Percentiles rank a stretch among this genome's conserved stretches.
phyloP scores from a whole-genome alignment of 1,284 basidiomycete species.

The Naganishia albida region DNA sequence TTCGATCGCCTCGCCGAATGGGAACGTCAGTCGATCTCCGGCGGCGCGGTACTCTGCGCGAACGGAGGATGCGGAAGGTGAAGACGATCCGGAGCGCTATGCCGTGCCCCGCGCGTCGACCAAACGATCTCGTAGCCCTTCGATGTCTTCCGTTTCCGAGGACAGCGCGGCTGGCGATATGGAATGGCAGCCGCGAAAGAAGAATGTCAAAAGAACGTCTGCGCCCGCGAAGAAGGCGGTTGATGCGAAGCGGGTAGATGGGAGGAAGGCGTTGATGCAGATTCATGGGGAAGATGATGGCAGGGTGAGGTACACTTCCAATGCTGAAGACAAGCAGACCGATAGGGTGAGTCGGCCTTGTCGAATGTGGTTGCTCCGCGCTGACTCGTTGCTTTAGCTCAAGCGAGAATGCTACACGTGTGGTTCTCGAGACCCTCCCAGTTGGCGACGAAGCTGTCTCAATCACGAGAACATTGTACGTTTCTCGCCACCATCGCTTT shows the following conservation, averaged over 20 bases:
- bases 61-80: slow-evolving; percentile 4
- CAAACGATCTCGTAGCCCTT: slow-evolving; percentile 7
- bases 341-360: slow-evolving; percentile 27
- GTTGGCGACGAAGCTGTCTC: slow-evolving; percentile 34
- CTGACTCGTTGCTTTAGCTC: slow-evolving; percentile 9
- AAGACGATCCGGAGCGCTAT: slow-evolving; percentile 16
- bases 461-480: slow-evolving; percentile 30
- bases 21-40: neutral
- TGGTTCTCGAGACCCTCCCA: slow-evolving; percentile 32
- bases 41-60: slow-evolving; percentile 1
- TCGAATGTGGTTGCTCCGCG: neutral
- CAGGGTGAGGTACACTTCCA: slow-evolving; percentile 22
- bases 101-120: neutral
- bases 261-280: slow-evolving; percentile 8
- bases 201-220: slow-evolving; percentile 6
- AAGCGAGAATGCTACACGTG: slow-evolving; percentile 35
- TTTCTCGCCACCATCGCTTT: neutral
- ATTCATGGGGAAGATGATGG: neutral
- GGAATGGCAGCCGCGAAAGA: slow-evolving; percentile 27
- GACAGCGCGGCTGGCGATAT: slow-evolving; percentile 9
- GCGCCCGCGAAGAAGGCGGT: slow-evolving; percentile 6
- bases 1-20: slow-evolving; percentile 2
- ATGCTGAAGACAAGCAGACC: slow-evolving; percentile 33
- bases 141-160: slow-evolving; percentile 1
- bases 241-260: slow-evolving; percentile 3